phyloP scores from a whole-genome alignment of 2,329 filamentous ascomycete genomes.

The Botryotinia convoluta region DNA sequence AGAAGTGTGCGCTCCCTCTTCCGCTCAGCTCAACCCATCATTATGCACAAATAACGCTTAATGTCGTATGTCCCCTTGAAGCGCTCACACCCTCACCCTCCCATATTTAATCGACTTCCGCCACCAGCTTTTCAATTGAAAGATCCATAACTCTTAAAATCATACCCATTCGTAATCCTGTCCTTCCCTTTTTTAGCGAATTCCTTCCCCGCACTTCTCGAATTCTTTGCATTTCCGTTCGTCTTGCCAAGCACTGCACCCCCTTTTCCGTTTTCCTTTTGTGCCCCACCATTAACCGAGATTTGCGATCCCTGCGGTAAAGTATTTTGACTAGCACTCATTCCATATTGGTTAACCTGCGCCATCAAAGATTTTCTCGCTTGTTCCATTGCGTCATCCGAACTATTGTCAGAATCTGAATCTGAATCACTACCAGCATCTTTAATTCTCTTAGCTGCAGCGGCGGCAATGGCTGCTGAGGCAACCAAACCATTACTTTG shows the following conservation, averaged over 20 bases:
- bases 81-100: neutral
- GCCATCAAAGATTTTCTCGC: conserved; percentile 13
- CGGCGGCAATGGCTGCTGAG: neutral
- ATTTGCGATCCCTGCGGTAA: neutral
- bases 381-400: neutral
- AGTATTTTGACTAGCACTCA: neutral
- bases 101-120: neutral
- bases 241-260: neutral
- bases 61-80: neutral
- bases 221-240: conserved; percentile 9
- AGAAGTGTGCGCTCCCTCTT: neutral
- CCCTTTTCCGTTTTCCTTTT: neutral
- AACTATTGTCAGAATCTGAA: conserved; percentile 16
- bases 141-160: conserved; percentile 15
- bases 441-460: neutral
- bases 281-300: conserved; percentile 6
- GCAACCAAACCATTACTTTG: neutral
- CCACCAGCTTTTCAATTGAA: conserved; percentile 1
- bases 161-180: conserved; percentile 18
- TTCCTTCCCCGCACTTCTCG: conserved; percentile 19
- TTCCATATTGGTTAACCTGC: neutral
- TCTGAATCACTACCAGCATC: conserved; percentile 18
- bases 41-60: neutral
- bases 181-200: conserved; percentile 13
- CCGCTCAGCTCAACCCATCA: neutral